These are phyloP conservation scores for Populus hybrid DNA, from an alignment of 441 rosid genomes.

Conservation along the genomic window DNA sequence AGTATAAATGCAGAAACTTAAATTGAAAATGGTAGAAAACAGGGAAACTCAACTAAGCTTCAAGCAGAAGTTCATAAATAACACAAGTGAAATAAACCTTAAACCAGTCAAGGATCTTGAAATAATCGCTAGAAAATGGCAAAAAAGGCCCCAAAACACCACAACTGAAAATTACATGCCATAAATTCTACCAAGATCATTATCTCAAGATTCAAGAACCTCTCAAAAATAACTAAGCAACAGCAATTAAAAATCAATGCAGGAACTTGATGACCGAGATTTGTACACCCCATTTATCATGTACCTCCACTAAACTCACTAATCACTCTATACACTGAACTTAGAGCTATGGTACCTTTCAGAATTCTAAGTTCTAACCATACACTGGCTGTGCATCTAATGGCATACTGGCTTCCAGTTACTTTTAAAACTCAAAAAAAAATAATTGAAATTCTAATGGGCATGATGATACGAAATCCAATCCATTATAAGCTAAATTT, in stretches of 20 bases:
- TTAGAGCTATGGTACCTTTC: not conserved
- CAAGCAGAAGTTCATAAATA: not conserved
- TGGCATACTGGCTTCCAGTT: not conserved
- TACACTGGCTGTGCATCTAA: not conserved
- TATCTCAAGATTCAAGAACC: too few species aligned
- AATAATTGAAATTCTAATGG: not conserved
- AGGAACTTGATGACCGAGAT: not conserved
- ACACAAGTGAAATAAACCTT: not conserved
- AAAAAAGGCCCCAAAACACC: not conserved
- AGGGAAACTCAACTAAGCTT: not conserved
- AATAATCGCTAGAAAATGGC: not conserved
- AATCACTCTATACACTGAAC: not conserved
- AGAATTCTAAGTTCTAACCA: not conserved
- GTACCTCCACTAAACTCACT: not conserved
- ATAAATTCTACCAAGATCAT: not conserved
- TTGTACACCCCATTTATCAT: not conserved
- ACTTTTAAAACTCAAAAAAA: not conserved
- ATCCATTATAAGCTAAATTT: not conserved
- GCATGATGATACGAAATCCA: constrained; percentile 1
- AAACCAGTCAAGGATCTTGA: not conserved
- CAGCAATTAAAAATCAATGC: not conserved
- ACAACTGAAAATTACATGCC: not conserved
- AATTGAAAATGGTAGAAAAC: not conserved
- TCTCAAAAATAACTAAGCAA: too few species aligned
- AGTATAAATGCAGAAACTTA: not conserved